Conservation (phyloP, 352 stramenopile species). For the Globisporangium orthogonon region DNA sequence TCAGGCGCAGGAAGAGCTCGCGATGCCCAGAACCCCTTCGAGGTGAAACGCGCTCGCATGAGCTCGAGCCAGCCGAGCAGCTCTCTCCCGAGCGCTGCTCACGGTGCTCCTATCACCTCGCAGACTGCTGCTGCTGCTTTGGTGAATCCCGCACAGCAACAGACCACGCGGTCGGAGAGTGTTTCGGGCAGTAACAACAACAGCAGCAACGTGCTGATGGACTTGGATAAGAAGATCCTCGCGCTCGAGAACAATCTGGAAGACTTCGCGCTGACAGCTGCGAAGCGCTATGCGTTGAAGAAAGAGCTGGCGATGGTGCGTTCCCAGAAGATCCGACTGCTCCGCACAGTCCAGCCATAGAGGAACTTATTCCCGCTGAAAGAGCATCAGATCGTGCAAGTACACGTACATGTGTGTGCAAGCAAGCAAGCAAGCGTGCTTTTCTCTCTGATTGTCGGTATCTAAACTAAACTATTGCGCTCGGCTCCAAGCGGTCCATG, state of each 20-base stretch:
- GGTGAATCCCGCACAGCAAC: neutral
- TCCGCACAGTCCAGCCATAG: slow-evolving; percentile 28
- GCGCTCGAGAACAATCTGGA: slow-evolving; percentile 53
- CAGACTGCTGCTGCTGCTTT: neutral
- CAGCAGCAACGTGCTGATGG: slow-evolving; percentile 20
- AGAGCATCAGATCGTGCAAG: neutral
- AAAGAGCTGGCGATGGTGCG: slow-evolving; percentile 76
- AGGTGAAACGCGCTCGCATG: slow-evolving; percentile 26
- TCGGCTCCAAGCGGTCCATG: slow-evolving; percentile 54
- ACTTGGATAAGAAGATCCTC: slow-evolving; percentile 38
- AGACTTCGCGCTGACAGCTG: slow-evolving; percentile 55
- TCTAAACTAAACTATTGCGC: slow-evolving; percentile 34
- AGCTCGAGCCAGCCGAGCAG: slow-evolving; percentile 14
- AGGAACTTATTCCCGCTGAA: neutral
- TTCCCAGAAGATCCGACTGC: slow-evolving; percentile 55
- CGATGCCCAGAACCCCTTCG: slow-evolving; percentile 11
- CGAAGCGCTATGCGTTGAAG: slow-evolving; percentile 70
- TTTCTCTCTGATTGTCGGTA: neutral
- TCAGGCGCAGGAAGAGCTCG: neutral
- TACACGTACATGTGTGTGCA: neutral
- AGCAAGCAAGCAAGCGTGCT: neutral
- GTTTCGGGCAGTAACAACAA: slow-evolving; percentile 13
- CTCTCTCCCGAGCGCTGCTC: neutral
- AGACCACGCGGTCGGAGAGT: neutral
- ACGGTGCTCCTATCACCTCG: neutral